Evolutionary conservation across 805 yeast genomes (phyloP).

Genomic region (Yarrowia bubula): DNA sequence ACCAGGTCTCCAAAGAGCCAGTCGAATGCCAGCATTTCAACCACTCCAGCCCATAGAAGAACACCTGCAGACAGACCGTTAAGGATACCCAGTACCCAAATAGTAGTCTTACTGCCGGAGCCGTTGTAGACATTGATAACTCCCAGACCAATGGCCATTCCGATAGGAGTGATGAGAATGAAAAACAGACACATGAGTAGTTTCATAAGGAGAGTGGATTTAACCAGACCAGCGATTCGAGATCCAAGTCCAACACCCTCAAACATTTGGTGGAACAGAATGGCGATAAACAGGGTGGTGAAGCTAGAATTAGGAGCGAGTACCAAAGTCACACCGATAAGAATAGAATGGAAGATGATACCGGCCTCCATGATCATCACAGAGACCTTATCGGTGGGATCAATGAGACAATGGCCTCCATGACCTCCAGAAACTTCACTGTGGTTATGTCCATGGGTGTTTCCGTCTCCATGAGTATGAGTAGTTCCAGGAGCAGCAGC

Average conservation of each 20-base stretch:
- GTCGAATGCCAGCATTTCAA: constrained; percentile 74
- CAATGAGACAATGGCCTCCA: constrained; percentile 55
- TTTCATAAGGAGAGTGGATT: constrained; percentile 44
- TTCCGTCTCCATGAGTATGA: constrained; percentile 10
- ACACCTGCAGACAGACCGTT: constrained; percentile 74
- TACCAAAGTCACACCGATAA: constrained; percentile 60
- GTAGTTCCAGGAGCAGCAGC: constrained; percentile 22
- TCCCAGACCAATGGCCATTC: constrained; percentile 72
- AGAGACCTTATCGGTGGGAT: constrained; percentile 28
- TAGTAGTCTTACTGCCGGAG: constrained; percentile 51
- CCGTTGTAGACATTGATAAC: constrained; percentile 62
- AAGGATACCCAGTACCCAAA: constrained; percentile 64
- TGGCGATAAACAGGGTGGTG: constrained; percentile 53
- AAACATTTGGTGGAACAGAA: constrained; percentile 69
- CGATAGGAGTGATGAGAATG: constrained; percentile 61
- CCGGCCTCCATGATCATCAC: constrained; percentile 53
- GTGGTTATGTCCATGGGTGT: constrained; percentile 22
- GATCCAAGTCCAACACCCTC: constrained; percentile 81
- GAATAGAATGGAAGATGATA: constrained; percentile 61
- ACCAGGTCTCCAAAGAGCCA: constrained; percentile 62
- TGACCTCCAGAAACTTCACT: constrained; percentile 29
- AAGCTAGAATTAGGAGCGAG: constrained; percentile 42
- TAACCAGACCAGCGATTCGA: constrained; percentile 56
- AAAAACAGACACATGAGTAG: constrained; percentile 44
- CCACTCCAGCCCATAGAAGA: constrained; percentile 66